Percentiles rank a stretch among this genome's conserved stretches.
Conservation (phyloP, 2,329 filamentous ascomycete species). For the Furcasterigmium sp. region DNA sequence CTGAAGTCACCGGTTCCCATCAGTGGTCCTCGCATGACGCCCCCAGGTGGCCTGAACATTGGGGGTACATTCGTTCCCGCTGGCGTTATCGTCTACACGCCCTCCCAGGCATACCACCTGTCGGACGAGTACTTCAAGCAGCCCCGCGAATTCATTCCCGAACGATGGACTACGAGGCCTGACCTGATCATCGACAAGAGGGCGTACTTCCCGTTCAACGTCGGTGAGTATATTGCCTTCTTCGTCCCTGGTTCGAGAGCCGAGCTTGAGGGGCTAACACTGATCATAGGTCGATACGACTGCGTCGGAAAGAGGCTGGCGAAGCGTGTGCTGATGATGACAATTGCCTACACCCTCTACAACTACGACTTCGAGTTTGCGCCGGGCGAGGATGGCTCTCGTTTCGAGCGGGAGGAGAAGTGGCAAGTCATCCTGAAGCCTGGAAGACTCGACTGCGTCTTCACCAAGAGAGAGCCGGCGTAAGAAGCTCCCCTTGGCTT, state of each 20-base stretch:
- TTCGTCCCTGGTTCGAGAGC: neutral
- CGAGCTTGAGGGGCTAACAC: too few species aligned
- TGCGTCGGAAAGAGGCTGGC: conserved; percentile 8
- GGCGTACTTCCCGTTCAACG: conserved; percentile 19
- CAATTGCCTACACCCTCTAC: conserved; percentile 9
- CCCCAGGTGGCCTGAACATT: conserved; percentile 28
- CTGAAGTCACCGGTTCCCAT: conserved; percentile 29
- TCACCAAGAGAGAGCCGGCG: neutral
- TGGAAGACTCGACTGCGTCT: conserved; percentile 6
- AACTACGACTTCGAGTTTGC: conserved; percentile 10
- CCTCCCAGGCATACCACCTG: conserved; percentile 17
- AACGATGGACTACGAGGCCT: conserved; percentile 14
- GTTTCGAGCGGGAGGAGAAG: neutral
- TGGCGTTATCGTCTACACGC: conserved; percentile 24
- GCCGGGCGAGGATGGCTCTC: conserved; percentile 5
- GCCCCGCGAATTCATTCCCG: conserved; percentile 17
- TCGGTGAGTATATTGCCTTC: conserved; percentile 11
- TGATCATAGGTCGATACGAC: conserved; percentile 7
- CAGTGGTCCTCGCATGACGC: conserved; percentile 27
- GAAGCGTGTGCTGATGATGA: conserved; percentile 5
- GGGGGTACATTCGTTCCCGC: conserved; percentile 26
- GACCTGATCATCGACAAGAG: conserved; percentile 15
- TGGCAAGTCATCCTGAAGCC: conserved; percentile 8
- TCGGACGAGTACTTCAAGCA: conserved; percentile 13
- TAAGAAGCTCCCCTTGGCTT: neutral